A percentile compares a stretch with the other conserved stretches of the same genome.
phyloP scores from a whole-genome alignment of 805 yeast species.

The Pichia manshurica region DNA sequence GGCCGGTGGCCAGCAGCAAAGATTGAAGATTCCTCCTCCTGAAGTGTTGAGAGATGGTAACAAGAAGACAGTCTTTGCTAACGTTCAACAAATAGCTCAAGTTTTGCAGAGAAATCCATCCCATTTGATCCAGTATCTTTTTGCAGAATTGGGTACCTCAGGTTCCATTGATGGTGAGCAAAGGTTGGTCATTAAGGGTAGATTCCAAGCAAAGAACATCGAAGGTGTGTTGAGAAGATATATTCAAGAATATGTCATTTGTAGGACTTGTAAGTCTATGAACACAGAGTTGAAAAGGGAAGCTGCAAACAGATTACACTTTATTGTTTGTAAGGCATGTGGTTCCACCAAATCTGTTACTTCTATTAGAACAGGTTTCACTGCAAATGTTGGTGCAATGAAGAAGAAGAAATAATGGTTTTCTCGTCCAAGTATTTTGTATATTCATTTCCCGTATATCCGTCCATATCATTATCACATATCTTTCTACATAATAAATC shows the following conservation, averaged over 20 bases:
- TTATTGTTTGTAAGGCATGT: constrained; percentile 96
- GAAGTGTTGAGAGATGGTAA: constrained; percentile 94
- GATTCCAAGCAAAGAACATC: constrained; percentile 95
- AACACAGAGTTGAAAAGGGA: constrained; percentile 95
- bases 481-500: too few relatives aligned
- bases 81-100: constrained; percentile 89
- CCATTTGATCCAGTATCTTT: constrained; percentile 91
- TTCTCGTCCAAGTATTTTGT: constrained; percentile 2
- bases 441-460: background rate
- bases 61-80: constrained; percentile 93
- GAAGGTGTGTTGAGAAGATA: constrained; percentile 95
- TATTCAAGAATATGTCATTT: constrained; percentile 94
- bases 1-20: constrained; percentile 93
- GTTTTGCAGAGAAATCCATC: constrained; percentile 95
- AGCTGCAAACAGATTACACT: constrained; percentile 91
- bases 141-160: constrained; percentile 98
- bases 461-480: too few relatives aligned
- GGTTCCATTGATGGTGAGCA: constrained; percentile 98
- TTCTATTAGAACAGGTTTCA: constrained; percentile 99
- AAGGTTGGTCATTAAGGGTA: constrained; percentile 95
- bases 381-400: constrained; percentile 77
- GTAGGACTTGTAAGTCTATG: constrained; percentile 98
- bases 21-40: constrained; percentile 97
- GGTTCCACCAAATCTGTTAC: constrained; percentile 96
- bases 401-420: constrained; percentile 62